phyloP scores from a whole-genome alignment of 1,284 basidiomycete genomes.

The Cerrena zonata region DNA sequence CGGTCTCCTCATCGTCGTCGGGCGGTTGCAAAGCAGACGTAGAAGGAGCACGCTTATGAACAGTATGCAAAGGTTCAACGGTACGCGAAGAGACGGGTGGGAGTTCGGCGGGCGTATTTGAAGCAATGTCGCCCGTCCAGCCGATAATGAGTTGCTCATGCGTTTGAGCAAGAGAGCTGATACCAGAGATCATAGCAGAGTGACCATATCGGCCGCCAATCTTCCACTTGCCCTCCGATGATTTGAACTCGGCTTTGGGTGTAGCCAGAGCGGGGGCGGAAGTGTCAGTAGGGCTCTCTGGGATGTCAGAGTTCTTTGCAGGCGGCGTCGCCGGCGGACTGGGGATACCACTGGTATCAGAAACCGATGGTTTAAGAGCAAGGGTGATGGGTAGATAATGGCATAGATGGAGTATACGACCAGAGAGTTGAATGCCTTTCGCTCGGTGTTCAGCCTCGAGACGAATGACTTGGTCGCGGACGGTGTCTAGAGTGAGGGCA shows the following conservation, averaged over 20 bases:
- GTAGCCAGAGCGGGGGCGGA: slow-evolving; percentile 13
- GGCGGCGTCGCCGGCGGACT: slow-evolving; percentile 70
- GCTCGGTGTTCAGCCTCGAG: slow-evolving; percentile 68
- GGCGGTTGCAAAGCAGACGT: not conserved
- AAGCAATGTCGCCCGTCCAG: slow-evolving; percentile 84
- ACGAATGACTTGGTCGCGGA: slow-evolving; percentile 51
- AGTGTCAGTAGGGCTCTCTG: slow-evolving; percentile 22
- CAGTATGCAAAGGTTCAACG: slow-evolving; percentile 11
- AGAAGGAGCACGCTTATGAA: not conserved
- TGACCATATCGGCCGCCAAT: slow-evolving; percentile 83
- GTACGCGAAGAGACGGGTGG: slow-evolving; percentile 14
- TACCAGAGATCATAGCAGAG: slow-evolving; percentile 91
- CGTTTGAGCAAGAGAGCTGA: slow-evolving; percentile 74
- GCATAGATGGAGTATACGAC: slow-evolving; percentile 82
- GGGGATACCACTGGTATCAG: slow-evolving; percentile 40
- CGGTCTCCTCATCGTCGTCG: slow-evolving; percentile 1
- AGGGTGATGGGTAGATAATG: slow-evolving; percentile 73
- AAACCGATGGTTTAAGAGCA: slow-evolving; percentile 43
- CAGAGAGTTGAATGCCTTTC: slow-evolving; percentile 68
- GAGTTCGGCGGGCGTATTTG: slow-evolving; percentile 24
- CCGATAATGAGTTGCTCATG: slow-evolving; percentile 90
- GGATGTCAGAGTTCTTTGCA: slow-evolving; percentile 38
- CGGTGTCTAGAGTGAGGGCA: slow-evolving; percentile 42
- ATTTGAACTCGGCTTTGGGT: slow-evolving; percentile 7
- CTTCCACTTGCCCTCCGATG: slow-evolving; percentile 50